Conservation (phyloP, 805 yeast species). For the Lachancea mirantina region DNA sequence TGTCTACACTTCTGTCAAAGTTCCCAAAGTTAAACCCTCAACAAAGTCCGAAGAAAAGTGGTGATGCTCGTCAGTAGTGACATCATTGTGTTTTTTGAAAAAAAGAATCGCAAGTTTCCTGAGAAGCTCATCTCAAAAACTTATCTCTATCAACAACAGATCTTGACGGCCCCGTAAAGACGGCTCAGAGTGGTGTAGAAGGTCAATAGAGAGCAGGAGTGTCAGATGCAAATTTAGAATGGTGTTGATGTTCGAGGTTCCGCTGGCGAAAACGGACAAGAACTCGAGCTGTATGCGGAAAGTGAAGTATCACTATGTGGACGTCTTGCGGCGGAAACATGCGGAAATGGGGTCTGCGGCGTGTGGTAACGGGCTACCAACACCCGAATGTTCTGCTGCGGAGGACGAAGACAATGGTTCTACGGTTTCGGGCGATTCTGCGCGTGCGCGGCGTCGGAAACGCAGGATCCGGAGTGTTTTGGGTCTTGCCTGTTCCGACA, state of each 20-base stretch:
- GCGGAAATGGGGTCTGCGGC: constrained; percentile 6
- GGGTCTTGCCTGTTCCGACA: constrained; percentile 16
- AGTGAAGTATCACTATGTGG: constrained; percentile 24
- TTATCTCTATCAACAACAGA: too few relatives aligned
- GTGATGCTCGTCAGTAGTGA: too few relatives aligned
- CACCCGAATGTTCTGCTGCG: constrained; percentile 23
- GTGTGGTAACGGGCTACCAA: constrained; percentile 12
- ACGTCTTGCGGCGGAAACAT: constrained; percentile 16
- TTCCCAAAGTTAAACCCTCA: too few relatives aligned
- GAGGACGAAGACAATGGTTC: constrained; percentile 16
- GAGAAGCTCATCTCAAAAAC: too few relatives aligned
- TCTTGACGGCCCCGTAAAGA: too few relatives aligned
- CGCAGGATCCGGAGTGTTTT: constrained; percentile 18
- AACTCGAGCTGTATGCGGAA: constrained; percentile 18
- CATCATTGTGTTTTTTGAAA: too few relatives aligned
- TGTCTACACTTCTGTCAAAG: too few relatives aligned
- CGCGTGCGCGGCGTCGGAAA: constrained; percentile 11
- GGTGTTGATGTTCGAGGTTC: constrained; percentile 24
- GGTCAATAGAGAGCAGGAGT: background rate
- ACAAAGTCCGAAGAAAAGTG: too few relatives aligned
- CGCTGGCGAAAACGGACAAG: constrained; percentile 14
- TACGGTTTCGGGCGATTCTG: constrained; percentile 1
- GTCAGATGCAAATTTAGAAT: background rate
- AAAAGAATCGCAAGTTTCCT: too few relatives aligned
- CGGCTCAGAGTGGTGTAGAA: too few relatives aligned